Percentiles rank a stretch among this genome's conserved stretches.
Conservation (phyloP, 78 protist species). For the Dictyostelium firmibasis region DNA sequence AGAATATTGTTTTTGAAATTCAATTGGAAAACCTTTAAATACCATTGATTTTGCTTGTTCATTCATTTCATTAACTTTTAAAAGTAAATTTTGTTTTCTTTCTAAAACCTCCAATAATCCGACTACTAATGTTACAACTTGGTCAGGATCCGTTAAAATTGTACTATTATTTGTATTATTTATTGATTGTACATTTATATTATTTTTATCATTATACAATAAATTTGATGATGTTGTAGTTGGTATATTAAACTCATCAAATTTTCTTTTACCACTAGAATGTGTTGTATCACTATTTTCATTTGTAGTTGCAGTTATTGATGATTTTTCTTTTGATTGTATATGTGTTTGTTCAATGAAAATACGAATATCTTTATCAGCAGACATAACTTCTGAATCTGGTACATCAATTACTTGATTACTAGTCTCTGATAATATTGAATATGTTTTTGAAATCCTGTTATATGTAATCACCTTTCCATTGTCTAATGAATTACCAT, state of each 20-base stretch:
- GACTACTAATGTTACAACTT: slow-evolving; percentile 29
- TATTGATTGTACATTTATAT: background rate
- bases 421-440: background rate
- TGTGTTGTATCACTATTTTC: background rate
- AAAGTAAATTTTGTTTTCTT: slow-evolving; percentile 38
- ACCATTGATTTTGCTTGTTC: slow-evolving; percentile 44
- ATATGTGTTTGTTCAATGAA: slow-evolving; percentile 24
- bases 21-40: slow-evolving; percentile 14
- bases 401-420: background rate
- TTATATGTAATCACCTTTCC: slow-evolving; percentile 23
- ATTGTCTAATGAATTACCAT: background rate
- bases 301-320: background rate
- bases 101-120: slow-evolving; percentile 58
- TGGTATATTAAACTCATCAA: background rate
- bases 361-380: slow-evolving; percentile 44
- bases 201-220: background rate
- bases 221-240: background rate
- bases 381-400: slow-evolving; percentile 57
- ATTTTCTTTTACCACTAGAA: background rate
- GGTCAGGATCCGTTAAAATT: background rate
- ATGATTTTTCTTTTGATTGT: slow-evolving; percentile 5
- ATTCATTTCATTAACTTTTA: slow-evolving; percentile 3
- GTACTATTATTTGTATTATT: background rate
- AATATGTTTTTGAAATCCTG: slow-evolving; percentile 6
- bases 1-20: slow-evolving; percentile 35